Evolutionary conservation across 306 rosid genomes (phyloP), one percentile per base, ranked within the genome.

Genomic region (Fragaria iinumae): DNA sequence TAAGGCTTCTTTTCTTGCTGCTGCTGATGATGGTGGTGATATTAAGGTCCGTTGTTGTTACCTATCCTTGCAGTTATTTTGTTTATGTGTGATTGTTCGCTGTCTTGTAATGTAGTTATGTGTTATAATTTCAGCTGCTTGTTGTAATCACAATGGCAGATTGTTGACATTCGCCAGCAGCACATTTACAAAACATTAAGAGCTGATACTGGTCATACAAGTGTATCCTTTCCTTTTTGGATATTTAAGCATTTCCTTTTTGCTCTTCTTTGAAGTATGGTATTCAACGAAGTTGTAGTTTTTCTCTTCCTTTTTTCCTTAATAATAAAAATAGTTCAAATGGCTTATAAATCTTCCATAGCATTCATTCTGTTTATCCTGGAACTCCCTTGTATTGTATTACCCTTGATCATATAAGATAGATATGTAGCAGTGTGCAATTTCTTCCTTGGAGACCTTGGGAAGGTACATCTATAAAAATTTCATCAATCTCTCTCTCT

Each of bases 401-500:
- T 77, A 76, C 84, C 97, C 97, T 90, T 90, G 78, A 94, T 93
- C 66, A 32, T 75, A 36, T n/a, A 74, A 43, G 74, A 56, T 75
- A 94, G 98, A 94, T 94, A 6, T 94, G 98, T 76, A 90, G 92
- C 85, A 88, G 91, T 5, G 93, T 85, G 50, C 93, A 94, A 74
- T 94, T 94, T 81, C 98, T 94, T 91, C 94, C 98, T 78, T 94
- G 98, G 98, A 88, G 85, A 90, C 88, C 96, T 50, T 94, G 97
- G 93, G 98, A 94, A 94, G 97, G 96, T 94, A 85, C 77, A 60
- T 80, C 53, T 72, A 12, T 5, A 53, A 38, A 21, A 36, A 4
- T 20, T 29, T 44, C 17, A 6, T 7, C 9, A 34, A 50, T 32
- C 29, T 27, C 57, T 25, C 68, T 36, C 39, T 36, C 39, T 36